phyloP scores from a whole-genome alignment of 345 rosid species.

The Sisymbrium altissimum region DNA sequence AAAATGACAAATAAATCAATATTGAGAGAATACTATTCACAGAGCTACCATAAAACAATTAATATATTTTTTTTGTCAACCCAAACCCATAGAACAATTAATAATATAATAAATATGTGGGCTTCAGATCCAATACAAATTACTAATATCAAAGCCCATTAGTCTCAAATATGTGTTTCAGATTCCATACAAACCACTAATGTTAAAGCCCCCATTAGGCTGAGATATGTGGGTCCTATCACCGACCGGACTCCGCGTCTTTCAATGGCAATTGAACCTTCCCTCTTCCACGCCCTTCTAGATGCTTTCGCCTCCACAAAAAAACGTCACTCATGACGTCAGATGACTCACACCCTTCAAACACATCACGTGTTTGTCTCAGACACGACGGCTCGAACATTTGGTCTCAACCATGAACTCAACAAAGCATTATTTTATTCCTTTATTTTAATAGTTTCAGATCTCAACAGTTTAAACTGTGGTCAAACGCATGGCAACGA shows the following conservation, averaged over 20 bases:
- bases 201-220: too few species aligned
- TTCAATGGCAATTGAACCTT: neutral
- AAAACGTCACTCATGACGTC: constrained; percentile 26
- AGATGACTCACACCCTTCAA: neutral
- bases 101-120: neutral
- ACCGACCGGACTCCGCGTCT: too few species aligned
- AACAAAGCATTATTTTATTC: neutral
- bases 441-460: neutral
- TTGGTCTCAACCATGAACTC: neutral
- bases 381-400: neutral
- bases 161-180: too few species aligned
- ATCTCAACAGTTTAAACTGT: neutral
- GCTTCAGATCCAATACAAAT: neutral
- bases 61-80: too few species aligned
- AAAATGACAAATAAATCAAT: too few species aligned
- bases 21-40: too few species aligned
- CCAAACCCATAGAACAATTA: too few species aligned
- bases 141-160: neutral
- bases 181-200: too few species aligned
- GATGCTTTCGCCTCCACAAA: neutral
- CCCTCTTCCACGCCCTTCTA: constrained; percentile 1
- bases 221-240: too few species aligned
- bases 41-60: too few species aligned
- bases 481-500: constrained; percentile 20
- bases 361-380: constrained; percentile 17